Base-by-base conservation (phyloP, 352 stramenopile genomes). In the Peronospora farinosa region DNA sequence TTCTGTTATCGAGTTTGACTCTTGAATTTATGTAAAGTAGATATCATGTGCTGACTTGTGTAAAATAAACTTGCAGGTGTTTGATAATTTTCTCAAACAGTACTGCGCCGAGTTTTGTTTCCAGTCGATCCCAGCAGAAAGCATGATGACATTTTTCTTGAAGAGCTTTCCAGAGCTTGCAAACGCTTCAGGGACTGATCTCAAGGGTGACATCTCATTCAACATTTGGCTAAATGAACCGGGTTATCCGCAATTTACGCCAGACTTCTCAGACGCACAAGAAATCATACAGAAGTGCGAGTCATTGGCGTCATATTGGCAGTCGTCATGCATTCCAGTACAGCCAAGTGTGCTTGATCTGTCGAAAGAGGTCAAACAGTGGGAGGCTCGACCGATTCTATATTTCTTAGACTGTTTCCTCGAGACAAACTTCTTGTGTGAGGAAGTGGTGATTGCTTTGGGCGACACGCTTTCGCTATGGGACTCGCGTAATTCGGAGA, bases 351-450 rank as follows among this genome's bases (percentile, higher is more conserved):
- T 86, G 12, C 15, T 86, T 7, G 84, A 85, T 40, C 56, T 86
- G 42, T 74, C 74, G 3, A 53, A 68, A 48, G 72, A 86, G 44
- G 72, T 68, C 16, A 85, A 78, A 49, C 28, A 55, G 15, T 90
- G 78, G 78, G 64, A 78, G 12, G 74, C 74, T 10, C 71, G 67
- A 49, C 74, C 67, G 31, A 51, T 82, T 10, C 57, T 89, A 2
- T 87, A 87, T 57, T 86, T 87, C 31, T 43, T 89, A 31, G 75
- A 89, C 40, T 79, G 75, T 32, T 86, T 69, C 51, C 51, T 78
- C 11, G 62, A 80, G 19, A 62, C 63, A 1, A 54, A 65, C 7
- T 85, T 87, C 30, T 49, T 65, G 0, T 48, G 60, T 38, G 21
- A 47, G 2, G 63, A 80, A 1, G 70, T 87, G 7, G 55, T 87